These are phyloP conservation scores for Pestalotiopsis sp. DNA, from an alignment of 2,329 filamentous ascomycete species.

Conservation along the genomic window DNA sequence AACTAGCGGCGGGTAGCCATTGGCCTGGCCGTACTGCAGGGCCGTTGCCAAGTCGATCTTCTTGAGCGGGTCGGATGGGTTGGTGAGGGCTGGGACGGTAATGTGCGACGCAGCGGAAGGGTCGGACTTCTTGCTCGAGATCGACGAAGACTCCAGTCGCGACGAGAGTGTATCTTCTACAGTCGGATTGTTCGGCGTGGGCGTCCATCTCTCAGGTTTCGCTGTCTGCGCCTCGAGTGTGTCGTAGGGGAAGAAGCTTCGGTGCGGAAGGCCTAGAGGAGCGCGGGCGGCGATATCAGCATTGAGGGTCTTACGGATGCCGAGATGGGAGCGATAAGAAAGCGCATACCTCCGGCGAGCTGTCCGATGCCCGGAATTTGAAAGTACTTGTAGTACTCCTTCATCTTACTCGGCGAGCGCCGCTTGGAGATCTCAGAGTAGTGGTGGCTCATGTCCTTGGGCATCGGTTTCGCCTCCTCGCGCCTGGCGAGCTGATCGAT, in stretches of 20 bases:
- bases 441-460: conserved; percentile 78
- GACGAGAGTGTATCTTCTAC: conserved; percentile 33
- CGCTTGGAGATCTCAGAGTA: conserved; percentile 69
- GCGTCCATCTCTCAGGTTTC: conserved; percentile 71
- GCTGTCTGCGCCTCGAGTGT: conserved; percentile 83
- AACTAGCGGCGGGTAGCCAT: conserved; percentile 77
- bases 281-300: not conserved
- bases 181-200: conserved; percentile 62
- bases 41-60: conserved; percentile 82
- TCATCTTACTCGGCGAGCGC: conserved; percentile 67
- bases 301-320: not conserved
- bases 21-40: conserved; percentile 82
- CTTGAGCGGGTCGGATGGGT: conserved; percentile 56
- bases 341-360: conserved; percentile 55
- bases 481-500: conserved; percentile 10
- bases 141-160: conserved; percentile 35
- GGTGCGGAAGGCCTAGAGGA: conserved; percentile 71
- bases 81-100: conserved; percentile 59
- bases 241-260: conserved; percentile 84
- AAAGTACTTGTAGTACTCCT: conserved; percentile 86
- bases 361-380: conserved; percentile 62
- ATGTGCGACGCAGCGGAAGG: conserved; percentile 51
- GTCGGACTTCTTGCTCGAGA: conserved; percentile 23
- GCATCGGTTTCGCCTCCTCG: conserved; percentile 39
- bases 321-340: conserved; percentile 6